Conservation (phyloP, 495 filamentous ascomycete genomes). For the Xylaria intraflava region DNA sequence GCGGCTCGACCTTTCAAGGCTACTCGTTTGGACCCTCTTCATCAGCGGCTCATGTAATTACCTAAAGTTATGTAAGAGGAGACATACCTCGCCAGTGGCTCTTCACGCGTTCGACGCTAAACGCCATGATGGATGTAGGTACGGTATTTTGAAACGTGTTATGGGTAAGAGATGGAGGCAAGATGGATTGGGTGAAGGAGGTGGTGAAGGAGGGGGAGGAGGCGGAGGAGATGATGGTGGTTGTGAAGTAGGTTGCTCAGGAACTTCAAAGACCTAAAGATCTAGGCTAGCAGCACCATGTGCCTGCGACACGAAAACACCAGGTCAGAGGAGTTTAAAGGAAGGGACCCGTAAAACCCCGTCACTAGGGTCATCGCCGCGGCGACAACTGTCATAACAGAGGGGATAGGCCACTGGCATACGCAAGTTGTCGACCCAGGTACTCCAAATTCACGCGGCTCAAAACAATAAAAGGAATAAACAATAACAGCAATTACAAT, state of each 20-base stretch:
- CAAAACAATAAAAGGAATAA: neutral
- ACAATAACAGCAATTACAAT: neutral
- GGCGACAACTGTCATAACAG: neutral
- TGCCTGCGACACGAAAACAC: no score
- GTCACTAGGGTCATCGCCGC: neutral
- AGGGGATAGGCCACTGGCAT: neutral
- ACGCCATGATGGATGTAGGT: conserved; percentile 5
- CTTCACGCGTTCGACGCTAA: neutral
- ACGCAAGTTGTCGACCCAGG: neutral
- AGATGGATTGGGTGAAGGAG: neutral
- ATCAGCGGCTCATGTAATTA: neutral
- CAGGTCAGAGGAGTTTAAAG: no score
- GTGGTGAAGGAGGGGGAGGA: neutral
- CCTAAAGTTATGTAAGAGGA: neutral
- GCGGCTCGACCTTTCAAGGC: neutral
- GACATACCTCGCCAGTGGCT: conserved; percentile 2
- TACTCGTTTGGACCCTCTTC: neutral
- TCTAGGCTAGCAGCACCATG: no score
- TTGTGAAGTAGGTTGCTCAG: no score
- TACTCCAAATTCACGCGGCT: neutral
- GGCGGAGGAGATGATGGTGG: neutral
- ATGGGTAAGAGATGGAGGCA: no score
- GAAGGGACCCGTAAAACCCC: no score
- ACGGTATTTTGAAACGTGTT: neutral
- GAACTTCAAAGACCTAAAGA: no score